These are phyloP conservation scores for Buxus sempervirens DNA, from an alignment of 164 flowering plant species.

Conservation along the genomic window DNA sequence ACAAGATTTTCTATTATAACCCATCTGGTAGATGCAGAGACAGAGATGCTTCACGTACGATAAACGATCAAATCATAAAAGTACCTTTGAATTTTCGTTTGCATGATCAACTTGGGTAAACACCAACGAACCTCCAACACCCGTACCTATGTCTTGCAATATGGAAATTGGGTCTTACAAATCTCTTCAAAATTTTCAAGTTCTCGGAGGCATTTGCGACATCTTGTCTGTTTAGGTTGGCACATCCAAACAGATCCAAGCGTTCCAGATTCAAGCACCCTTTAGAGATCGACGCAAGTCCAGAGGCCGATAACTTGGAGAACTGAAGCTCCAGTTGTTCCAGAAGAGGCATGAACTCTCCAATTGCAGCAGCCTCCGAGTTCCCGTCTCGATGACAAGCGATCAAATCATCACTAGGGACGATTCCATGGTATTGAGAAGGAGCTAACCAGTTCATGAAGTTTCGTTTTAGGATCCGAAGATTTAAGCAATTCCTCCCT, in stretches of 20 bases:
- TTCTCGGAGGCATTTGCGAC: conserved; percentile 45
- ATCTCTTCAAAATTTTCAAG: conserved; percentile 50
- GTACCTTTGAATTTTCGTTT: not conserved
- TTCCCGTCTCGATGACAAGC: conserved; percentile 81
- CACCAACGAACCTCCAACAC: conserved; percentile 77
- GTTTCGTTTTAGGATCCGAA: conserved; percentile 59
- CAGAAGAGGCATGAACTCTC: conserved; percentile 58
- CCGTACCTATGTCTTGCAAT: conserved; percentile 82
- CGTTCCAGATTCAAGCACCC: conserved; percentile 58
- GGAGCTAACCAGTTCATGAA: conserved; percentile 77
- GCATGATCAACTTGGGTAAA: conserved; percentile 55
- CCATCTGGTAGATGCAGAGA: too few species aligned
- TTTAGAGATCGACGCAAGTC: conserved; percentile 51
- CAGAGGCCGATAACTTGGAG: conserved; percentile 63
- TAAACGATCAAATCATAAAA: too few species aligned
- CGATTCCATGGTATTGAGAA: conserved; percentile 58
- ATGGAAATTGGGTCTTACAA: conserved; percentile 70
- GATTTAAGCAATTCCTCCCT: conserved; percentile 59
- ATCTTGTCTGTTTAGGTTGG: conserved; percentile 65
- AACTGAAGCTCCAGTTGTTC: conserved; percentile 70
- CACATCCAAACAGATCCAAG: conserved; percentile 79
- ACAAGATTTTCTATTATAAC: too few species aligned
- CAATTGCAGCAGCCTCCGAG: conserved; percentile 65
- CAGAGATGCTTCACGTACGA: too few species aligned
- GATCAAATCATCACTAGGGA: conserved; percentile 66